Conservation (phyloP, 192 early-diverging fungal genomes). For the Coemansia guatemalensis region DNA sequence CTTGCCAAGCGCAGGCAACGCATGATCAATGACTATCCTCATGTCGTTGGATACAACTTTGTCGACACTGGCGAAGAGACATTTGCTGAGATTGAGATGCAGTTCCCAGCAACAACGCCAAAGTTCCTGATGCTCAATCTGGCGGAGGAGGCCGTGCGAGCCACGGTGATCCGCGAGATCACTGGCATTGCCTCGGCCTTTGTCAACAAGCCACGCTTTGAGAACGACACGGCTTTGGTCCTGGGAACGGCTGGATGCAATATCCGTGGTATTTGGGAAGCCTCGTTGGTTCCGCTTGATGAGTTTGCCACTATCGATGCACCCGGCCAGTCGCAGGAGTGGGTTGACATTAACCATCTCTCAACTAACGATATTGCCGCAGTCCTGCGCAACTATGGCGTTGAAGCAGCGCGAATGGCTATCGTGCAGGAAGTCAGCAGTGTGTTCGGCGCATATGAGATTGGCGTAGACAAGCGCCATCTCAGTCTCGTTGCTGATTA, state of each 20-base stretch:
- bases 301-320: conserved; percentile 22
- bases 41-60: conserved; percentile 60
- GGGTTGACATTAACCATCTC: conserved; percentile 84
- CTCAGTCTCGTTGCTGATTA: conserved; percentile 96
- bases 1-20: conserved; percentile 45
- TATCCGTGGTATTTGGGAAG: conserved; percentile 87
- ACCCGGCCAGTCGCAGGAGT: conserved; percentile 42
- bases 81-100: conserved; percentile 60
- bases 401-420: conserved; percentile 91
- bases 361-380: conserved; percentile 98
- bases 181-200: conserved; percentile 77
- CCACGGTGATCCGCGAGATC: conserved; percentile 83
- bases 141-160: conserved; percentile 72
- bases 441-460: conserved; percentile 95
- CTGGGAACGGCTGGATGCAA: conserved; percentile 91
- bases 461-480: conserved; percentile 91
- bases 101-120: conserved; percentile 85
- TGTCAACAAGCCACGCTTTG: conserved; percentile 74
- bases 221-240: conserved; percentile 71
- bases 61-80: conserved; percentile 35
- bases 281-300: conserved; percentile 46
- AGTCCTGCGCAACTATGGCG: conserved; percentile 90
- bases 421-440: conserved; percentile 90
- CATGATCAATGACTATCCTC: conserved; percentile 59
- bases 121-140: conserved; percentile 95